Base-by-base conservation (phyloP, 345 rosid genomes). In the Pelargonium nanum region DNA sequence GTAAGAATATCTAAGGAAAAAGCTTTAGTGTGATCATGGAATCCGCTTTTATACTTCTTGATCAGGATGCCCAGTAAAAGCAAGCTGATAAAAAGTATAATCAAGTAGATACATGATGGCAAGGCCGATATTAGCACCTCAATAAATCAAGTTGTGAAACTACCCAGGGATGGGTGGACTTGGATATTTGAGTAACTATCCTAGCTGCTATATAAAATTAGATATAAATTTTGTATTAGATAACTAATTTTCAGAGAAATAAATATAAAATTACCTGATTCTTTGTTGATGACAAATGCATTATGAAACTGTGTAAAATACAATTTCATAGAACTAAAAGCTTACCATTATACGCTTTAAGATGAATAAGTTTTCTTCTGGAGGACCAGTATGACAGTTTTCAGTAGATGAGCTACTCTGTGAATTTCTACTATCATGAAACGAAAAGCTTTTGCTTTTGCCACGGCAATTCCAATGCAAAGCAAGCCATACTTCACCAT, bases 401-500 rank as follows among this genome's bases (percentile, higher is more conserved):
- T 75, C 70, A 57, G 64, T 22, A 44, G 73, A 72, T 58, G 79
- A 68, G 68, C 70, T 67, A 69, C 72, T 59, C 40, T 63, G 51
- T n/a, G 77, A 67, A 72, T 70, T 67, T 68, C 67, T 74, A 40
- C 53, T 68, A 59, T 52, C 65, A 71, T 53, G 66, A 56, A 53
- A 74, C 19, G 82, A 74, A 60, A 63, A 57, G 66, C 74, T 77
- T 66, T 68, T 73, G 63, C 73, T 74, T 64, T 62, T 67, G 64
- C 61, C 65, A 70, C 83, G 74, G 70, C 90, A 91, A 72, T 83
- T 77, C 96, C 95, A 85, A 64, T 83, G 81, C 77, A 85, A 80
- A 56, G 95, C 94, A 74, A 91, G 73, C 98, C 98, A 91, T 34
- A 91, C 98, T 77, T 91, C 98, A 56, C 96, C 98, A 67, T 86